Conservation (phyloP, 192 early-diverging fungal species). For the Diversispora epigaea region DNA sequence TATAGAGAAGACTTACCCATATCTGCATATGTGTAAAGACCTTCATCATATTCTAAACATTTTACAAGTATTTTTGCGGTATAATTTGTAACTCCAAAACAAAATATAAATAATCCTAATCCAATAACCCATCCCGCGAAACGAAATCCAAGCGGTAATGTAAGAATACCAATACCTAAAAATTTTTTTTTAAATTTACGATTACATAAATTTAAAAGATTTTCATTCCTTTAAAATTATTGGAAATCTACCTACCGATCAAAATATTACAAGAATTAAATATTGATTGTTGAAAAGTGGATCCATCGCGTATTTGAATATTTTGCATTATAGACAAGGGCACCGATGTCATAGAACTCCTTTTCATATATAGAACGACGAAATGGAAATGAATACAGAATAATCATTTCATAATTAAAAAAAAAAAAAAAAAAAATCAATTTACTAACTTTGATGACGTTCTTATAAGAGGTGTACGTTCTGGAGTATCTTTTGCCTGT, state of each 20-base stretch:
- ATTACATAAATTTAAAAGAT: no score
- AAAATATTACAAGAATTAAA: conserved; percentile 65
- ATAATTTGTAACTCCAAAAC: conserved; percentile 47
- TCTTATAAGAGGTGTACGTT: conserved; percentile 1
- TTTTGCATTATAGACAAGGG: conserved; percentile 12
- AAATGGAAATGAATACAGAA: not conserved
- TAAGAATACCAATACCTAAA: conserved; percentile 60
- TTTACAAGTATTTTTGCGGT: conserved; percentile 63
- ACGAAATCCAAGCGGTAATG: conserved; percentile 59
- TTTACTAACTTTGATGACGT: not conserved
- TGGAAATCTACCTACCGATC: conserved; percentile 35
- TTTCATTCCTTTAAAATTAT: no score
- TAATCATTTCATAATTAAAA: not conserved
- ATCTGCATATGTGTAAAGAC: conserved; percentile 45
- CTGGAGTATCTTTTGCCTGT: not conserved
- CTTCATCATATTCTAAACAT: conserved; percentile 43
- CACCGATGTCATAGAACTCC: not conserved
- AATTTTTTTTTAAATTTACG: not conserved
- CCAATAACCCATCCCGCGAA: conserved; percentile 64
- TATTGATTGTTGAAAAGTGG: conserved; percentile 46
- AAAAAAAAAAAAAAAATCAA: not conserved
- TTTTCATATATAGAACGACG: not conserved
- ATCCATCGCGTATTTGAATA: conserved; percentile 16
- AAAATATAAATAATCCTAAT: conserved; percentile 47
- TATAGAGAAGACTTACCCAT: conserved; percentile 32